Conservation (phyloP, 2,329 filamentous ascomycete species). For the Ramularia collo-cygni region DNA sequence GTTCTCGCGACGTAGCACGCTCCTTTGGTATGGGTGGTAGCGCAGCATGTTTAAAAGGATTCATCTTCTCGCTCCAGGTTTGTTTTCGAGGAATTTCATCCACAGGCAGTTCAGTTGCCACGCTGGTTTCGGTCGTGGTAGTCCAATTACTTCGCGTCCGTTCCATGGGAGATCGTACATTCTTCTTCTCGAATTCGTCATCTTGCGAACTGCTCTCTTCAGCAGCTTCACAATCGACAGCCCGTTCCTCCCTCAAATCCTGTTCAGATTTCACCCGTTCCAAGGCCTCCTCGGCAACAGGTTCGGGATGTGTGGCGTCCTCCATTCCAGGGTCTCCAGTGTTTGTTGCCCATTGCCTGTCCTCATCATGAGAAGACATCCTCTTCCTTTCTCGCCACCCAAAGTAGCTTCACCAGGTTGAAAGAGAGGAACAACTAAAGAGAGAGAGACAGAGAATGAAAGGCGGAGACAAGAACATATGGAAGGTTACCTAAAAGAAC, state of each 20-base stretch:
- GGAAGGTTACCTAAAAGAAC: slow-evolving; percentile 1
- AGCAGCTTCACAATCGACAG: slow-evolving; percentile 25
- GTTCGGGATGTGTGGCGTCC: slow-evolving; percentile 29
- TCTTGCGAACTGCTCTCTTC: slow-evolving; percentile 20
- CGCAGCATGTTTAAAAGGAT: slow-evolving; percentile 42
- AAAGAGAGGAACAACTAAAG: background rate
- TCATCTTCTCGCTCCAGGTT: slow-evolving; percentile 55
- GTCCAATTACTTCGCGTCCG: slow-evolving; percentile 30
- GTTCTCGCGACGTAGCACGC: slow-evolving; percentile 57
- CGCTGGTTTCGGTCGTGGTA: slow-evolving; percentile 27
- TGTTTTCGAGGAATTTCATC: slow-evolving; percentile 35
- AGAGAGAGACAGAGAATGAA: background rate
- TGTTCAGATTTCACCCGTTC: slow-evolving; percentile 32
- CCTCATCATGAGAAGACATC: slow-evolving; percentile 15
- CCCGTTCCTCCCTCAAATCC: slow-evolving; percentile 29
- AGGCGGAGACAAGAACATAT: background rate
- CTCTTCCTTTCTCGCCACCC: background rate
- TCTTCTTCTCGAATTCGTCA: slow-evolving; percentile 19
- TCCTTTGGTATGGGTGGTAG: slow-evolving; percentile 51
- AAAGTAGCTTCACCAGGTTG: background rate
- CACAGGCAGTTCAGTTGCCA: slow-evolving; percentile 18
- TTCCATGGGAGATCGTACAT: slow-evolving; percentile 8
- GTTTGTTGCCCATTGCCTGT: slow-evolving; percentile 12
- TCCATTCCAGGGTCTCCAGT: slow-evolving; percentile 12
- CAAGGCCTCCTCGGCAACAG: slow-evolving; percentile 35